A percentile compares a stretch with the other conserved stretches of the same genome.
Conservation (phyloP, 805 yeast species). For the Wilhelminamyces savonicus region DNA sequence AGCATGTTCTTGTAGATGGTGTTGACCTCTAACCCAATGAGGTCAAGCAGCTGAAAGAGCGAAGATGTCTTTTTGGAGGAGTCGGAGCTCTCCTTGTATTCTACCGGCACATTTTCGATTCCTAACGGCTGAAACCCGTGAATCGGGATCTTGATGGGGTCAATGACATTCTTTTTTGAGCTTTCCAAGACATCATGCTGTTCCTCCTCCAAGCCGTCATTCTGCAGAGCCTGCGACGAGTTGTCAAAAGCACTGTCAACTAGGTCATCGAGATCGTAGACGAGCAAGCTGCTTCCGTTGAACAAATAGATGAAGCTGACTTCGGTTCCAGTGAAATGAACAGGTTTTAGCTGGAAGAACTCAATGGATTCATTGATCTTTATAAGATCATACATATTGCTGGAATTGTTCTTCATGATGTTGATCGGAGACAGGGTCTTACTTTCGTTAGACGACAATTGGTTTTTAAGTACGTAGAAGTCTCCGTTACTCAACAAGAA, state of each 20-base stretch:
- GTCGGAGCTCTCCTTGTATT: too few species aligned
- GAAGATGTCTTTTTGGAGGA: too few species aligned
- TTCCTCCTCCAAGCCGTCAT: conserved; percentile 4
- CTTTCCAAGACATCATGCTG: too few species aligned
- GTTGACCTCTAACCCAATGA: conserved; percentile 37
- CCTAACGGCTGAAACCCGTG: conserved; percentile 7
- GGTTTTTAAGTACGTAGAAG: conserved; percentile 29
- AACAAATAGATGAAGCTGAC: conserved; percentile 22
- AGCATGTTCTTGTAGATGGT: conserved; percentile 20
- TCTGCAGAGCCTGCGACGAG: too few species aligned
- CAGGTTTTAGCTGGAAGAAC: conserved; percentile 19
- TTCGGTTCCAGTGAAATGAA: conserved; percentile 9
- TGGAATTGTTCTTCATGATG: conserved; percentile 7
- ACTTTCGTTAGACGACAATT: conserved; percentile 5
- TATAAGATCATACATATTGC: conserved; percentile 30
- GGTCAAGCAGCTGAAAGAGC: conserved; percentile 33
- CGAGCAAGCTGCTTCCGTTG: conserved; percentile 31
- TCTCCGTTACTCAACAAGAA: conserved; percentile 34
- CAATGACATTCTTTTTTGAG: conserved; percentile 3
- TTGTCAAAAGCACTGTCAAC: conserved; percentile 16
- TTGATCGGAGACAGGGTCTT: conserved; percentile 2
- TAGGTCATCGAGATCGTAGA: conserved; percentile 20
- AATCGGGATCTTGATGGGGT: conserved; percentile 23
- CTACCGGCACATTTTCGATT: conserved; percentile 1
- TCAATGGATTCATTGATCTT: conserved; percentile 25